These are phyloP conservation scores for Arthrocladium fulminans DNA, from an alignment of 2,329 filamentous ascomycete species.

Conservation along the genomic window DNA sequence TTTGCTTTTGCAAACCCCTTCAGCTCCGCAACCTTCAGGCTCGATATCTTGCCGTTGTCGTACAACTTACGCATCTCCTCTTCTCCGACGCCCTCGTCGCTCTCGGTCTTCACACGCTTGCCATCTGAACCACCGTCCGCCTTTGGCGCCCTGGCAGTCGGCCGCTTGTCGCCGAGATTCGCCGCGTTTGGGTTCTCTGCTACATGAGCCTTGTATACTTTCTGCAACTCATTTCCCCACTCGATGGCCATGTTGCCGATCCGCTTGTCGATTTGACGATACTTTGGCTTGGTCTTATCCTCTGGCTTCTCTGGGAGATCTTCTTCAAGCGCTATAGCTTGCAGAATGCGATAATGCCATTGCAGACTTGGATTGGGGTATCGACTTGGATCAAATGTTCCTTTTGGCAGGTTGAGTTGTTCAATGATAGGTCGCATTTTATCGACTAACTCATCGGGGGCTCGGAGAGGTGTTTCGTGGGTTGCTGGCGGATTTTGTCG, in stretches of 20 bases:
- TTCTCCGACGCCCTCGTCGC: constrained; percentile 21
- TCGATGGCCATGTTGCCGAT: constrained; percentile 69
- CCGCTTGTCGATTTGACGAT: constrained; percentile 80
- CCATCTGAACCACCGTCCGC: constrained; percentile 20
- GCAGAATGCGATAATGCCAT: constrained; percentile 94
- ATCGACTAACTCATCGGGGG: constrained; percentile 65
- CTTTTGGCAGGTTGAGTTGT: constrained; percentile 81
- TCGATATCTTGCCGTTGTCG: constrained; percentile 36
- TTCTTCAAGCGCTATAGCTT: constrained; percentile 84
- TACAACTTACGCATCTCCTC: constrained; percentile 34
- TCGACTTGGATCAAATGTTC: constrained; percentile 69
- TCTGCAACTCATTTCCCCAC: constrained; percentile 62
- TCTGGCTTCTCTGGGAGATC: constrained; percentile 66
- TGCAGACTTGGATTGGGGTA: constrained; percentile 91
- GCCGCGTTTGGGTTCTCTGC: constrained; percentile 33
- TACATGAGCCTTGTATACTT: constrained; percentile 43
- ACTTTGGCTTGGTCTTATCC: constrained; percentile 77
- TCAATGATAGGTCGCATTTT: constrained; percentile 71
- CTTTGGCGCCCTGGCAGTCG: constrained; percentile 11
- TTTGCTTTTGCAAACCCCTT: constrained; percentile 40
- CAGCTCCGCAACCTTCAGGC: constrained; percentile 39
- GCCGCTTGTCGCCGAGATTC: constrained; percentile 41
- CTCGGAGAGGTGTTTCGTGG: constrained; percentile 37
- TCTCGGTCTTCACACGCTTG: constrained; percentile 41
- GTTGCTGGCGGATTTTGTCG: constrained; percentile 60